Conservation (phyloP, 208 protist genomes). For the Trypanosoma scelopori region DNA sequence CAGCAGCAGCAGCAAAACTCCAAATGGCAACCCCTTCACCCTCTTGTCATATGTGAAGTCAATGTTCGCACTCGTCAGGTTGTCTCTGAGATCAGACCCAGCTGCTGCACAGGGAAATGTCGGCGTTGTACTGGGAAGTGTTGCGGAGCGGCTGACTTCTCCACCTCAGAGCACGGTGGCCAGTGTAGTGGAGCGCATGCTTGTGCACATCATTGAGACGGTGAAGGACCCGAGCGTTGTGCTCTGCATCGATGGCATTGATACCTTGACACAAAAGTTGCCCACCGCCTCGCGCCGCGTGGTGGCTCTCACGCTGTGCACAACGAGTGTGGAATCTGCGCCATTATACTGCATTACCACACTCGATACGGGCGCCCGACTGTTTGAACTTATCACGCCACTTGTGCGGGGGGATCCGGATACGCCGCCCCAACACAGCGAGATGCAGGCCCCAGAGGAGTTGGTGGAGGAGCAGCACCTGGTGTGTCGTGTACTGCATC, state of each 20-base stretch:
- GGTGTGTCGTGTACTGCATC: slow-evolving; percentile 90
- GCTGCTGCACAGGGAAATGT: slow-evolving; percentile 10
- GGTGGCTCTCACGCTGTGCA: slow-evolving; percentile 21
- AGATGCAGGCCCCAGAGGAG: slow-evolving; percentile 59
- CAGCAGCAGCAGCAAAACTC: background rate
- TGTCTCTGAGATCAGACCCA: slow-evolving; percentile 31
- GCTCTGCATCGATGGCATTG: slow-evolving; percentile 14
- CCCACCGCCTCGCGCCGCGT: slow-evolving; percentile 8
- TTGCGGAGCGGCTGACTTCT: slow-evolving; percentile 33
- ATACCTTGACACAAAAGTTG: slow-evolving; percentile 6
- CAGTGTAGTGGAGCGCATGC: slow-evolving; percentile 13
- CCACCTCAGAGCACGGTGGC: background rate
- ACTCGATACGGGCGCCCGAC: slow-evolving; percentile 56
- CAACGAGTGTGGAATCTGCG: slow-evolving; percentile 21
- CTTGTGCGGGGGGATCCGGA: slow-evolving; percentile 79
- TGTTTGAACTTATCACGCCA: slow-evolving; percentile 87
- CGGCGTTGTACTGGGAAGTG: slow-evolving; percentile 32
- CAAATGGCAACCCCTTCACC: slow-evolving; percentile 32
- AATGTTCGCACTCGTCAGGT: slow-evolving; percentile 31
- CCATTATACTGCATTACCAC: slow-evolving; percentile 38
- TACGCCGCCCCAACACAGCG: slow-evolving; percentile 25
- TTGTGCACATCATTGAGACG: slow-evolving; percentile 21
- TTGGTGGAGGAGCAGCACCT: slow-evolving; percentile 92
- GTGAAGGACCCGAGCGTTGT: slow-evolving; percentile 26
- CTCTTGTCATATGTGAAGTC: slow-evolving; percentile 47